These are phyloP conservation scores for Ulvella scutata DNA, from an alignment of 139 green algal species.

Conservation along the genomic window DNA sequence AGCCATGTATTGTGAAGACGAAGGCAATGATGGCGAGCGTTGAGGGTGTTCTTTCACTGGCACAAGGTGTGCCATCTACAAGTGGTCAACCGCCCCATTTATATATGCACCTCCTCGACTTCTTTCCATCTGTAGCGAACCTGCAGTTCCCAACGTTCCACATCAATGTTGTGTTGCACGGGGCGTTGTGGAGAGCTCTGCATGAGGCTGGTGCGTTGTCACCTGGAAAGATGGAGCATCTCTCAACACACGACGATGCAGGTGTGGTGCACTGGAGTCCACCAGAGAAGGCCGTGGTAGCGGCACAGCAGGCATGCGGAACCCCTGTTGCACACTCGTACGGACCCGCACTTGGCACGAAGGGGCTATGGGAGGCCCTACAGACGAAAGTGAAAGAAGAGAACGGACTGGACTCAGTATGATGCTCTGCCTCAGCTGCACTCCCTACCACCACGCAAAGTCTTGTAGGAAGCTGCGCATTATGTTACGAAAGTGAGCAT, in stretches of 20 bases:
- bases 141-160: no score
- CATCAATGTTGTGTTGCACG: no score
- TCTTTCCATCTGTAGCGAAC: no score
- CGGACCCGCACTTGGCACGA: slow-evolving; percentile 54
- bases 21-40: slow-evolving; percentile 35
- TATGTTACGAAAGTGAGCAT: no score
- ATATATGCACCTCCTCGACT: slow-evolving; percentile 12
- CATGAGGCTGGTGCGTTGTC: no score
- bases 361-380: slow-evolving; percentile 52
- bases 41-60: slow-evolving; percentile 34
- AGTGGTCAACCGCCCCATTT: no score
- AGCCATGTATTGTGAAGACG: slow-evolving; percentile 54
- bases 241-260: no score
- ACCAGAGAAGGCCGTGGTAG: slow-evolving; percentile 35
- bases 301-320: slow-evolving; percentile 9
- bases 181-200: no score
- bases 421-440: no score
- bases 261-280: slow-evolving; percentile 75
- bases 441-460: no score
- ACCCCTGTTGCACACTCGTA: slow-evolving; percentile 26
- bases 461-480: no score
- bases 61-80: slow-evolving; percentile 40
- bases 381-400: slow-evolving; percentile 45
- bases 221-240: no score
- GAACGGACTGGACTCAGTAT: slow-evolving; percentile 70